A percentile compares a stretch with the other conserved stretches of the same genome.
These are phyloP conservation scores for Puccinia hordei DNA, from an alignment of 1,284 basidiomycete species.

Conservation along the genomic window DNA sequence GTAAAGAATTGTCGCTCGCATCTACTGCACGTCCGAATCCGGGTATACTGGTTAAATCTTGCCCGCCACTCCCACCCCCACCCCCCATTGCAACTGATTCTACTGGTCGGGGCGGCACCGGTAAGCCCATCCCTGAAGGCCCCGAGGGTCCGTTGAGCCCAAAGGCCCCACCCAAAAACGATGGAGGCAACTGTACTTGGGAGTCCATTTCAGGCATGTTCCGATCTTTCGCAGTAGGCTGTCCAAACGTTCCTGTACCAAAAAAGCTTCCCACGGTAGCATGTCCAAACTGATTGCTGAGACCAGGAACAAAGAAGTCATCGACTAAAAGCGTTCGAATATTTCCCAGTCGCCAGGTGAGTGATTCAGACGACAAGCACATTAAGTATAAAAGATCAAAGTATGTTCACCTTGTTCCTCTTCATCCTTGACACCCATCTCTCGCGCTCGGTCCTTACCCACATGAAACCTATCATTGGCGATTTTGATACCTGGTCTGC, in stretches of 20 bases:
- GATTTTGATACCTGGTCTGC: slow-evolving; percentile 67
- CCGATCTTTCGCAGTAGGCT: slow-evolving; percentile 16
- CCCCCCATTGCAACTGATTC: not conserved
- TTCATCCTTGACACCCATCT: slow-evolving; percentile 50
- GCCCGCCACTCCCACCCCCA: no score
- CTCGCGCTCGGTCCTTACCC: slow-evolving; percentile 48
- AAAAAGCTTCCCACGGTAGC: slow-evolving; percentile 23
- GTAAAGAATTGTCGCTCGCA: slow-evolving; percentile 36
- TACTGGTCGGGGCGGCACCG: slow-evolving; percentile 7
- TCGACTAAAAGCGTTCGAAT: slow-evolving; percentile 23
- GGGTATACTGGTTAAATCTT: slow-evolving; percentile 31
- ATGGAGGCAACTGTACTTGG: not conserved
- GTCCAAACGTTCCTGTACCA: slow-evolving; percentile 26
- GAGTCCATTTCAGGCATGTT: slow-evolving; percentile 22
- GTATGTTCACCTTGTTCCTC: slow-evolving; percentile 41
- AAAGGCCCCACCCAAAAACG: slow-evolving; percentile 6
- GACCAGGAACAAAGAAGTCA: slow-evolving; percentile 49
- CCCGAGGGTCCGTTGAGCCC: slow-evolving; percentile 2
- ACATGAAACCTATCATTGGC: slow-evolving; percentile 52
- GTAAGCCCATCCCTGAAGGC: slow-evolving; percentile 5
- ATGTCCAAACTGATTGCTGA: slow-evolving; percentile 41
- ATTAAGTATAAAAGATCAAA: not conserved
- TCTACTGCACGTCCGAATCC: slow-evolving; percentile 41
- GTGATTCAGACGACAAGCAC: not conserved
- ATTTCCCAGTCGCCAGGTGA: not conserved